A percentile compares a stretch with the other conserved stretches of the same genome.
Conservation (phyloP, 1,284 basidiomycete genomes). For the Calocybe gambosa region DNA sequence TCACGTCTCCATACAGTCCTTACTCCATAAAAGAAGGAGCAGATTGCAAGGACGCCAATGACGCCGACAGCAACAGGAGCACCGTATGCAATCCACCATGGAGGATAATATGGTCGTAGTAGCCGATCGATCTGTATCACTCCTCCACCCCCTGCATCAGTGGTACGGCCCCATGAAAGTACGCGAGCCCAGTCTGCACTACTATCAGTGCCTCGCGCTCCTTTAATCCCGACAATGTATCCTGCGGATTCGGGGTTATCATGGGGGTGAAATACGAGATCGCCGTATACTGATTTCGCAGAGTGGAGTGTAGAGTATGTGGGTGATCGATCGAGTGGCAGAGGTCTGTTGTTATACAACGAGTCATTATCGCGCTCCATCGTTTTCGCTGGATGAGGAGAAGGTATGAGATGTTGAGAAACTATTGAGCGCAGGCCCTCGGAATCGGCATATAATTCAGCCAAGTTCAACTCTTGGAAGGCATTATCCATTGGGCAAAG, state of each 20-base stretch:
- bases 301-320: conserved; percentile 73
- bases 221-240: conserved; percentile 87
- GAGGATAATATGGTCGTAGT: conserved; percentile 80
- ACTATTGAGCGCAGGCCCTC: conserved; percentile 66
- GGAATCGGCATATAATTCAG: conserved; percentile 62
- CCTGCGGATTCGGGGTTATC: conserved; percentile 34
- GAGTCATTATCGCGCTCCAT: conserved; percentile 28
- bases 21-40: conserved; percentile 68
- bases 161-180: conserved; percentile 77
- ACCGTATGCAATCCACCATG: conserved; percentile 73
- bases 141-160: conserved; percentile 70
- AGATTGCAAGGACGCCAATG: conserved; percentile 51
- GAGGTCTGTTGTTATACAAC: conserved; percentile 62
- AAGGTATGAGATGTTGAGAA: conserved; percentile 80
- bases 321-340: conserved; percentile 64
- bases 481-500: conserved; percentile 90
- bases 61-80: conserved; percentile 52
- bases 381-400: conserved; percentile 19
- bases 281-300: conserved; percentile 60
- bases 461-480: conserved; percentile 86
- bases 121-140: conserved; percentile 86
- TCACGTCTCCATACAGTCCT: conserved; percentile 62
- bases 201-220: conserved; percentile 72
- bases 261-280: conserved; percentile 69
- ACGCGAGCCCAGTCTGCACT: conserved; percentile 74